These are phyloP conservation scores for Silene noctiflora DNA, from an alignment of 179 eudicot genomes.

Conservation along the genomic window DNA sequence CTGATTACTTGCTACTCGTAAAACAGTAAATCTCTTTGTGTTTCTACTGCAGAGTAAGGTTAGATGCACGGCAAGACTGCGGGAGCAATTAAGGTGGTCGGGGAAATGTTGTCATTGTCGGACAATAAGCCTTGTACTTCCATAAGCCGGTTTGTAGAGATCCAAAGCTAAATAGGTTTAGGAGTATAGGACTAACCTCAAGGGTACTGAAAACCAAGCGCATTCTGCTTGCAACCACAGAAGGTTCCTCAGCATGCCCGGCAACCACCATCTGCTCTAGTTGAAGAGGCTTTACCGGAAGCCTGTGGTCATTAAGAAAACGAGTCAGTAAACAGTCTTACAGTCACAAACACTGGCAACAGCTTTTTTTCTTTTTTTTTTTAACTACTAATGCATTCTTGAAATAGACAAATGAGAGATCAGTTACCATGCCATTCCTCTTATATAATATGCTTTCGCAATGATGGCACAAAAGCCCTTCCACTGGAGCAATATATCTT, in stretches of 20 bases:
- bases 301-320: slow-evolving; percentile 42
- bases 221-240: slow-evolving; percentile 93
- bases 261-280: slow-evolving; percentile 90
- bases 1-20: background rate
- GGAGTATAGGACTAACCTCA: slow-evolving; percentile 48
- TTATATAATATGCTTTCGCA: slow-evolving; percentile 79
- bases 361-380: too few species aligned
- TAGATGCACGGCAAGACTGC: too few species aligned
- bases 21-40: too few species aligned
- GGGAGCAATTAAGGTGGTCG: too few species aligned
- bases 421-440: slow-evolving; percentile 94
- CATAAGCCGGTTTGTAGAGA: too few species aligned
- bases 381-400: background rate
- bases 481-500: slow-evolving; percentile 70
- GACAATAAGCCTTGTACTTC: too few species aligned
- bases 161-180: too few species aligned
- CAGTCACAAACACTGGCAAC: background rate
- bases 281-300: slow-evolving; percentile 96
- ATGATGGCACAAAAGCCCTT: slow-evolving; percentile 95
- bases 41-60: too few species aligned
- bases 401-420: background rate
- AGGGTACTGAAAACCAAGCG: slow-evolving; percentile 95
- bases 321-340: background rate
- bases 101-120: too few species aligned
- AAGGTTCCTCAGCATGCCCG: slow-evolving; percentile 84